Conservation (phyloP, 345 rosid species). For the Physaria fendleri region DNA sequence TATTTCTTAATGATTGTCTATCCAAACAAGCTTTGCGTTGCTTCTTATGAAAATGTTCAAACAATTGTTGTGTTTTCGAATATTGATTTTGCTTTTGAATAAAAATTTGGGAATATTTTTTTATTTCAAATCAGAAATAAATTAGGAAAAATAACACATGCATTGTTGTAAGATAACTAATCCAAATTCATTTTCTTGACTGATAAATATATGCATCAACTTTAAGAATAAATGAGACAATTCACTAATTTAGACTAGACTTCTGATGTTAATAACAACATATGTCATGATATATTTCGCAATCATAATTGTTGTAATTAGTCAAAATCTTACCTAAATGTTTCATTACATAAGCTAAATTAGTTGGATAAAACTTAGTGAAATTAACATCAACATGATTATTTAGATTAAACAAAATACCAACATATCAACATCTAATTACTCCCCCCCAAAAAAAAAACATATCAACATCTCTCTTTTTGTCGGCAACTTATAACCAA, state of each 20-base stretch:
- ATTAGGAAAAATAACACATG: too few relatives aligned
- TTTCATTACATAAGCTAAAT: neutral
- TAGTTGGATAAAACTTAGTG: neutral
- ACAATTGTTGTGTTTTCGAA: neutral
- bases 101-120: too few relatives aligned
- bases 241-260: neutral
- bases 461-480: neutral
- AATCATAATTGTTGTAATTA: neutral
- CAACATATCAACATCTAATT: slow-evolving; percentile 3
- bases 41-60: neutral
- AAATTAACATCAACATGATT: neutral
- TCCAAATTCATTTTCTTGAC: slow-evolving; percentile 1
- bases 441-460: neutral
- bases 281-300: neutral
- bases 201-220: slow-evolving; percentile 3
- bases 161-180: too few relatives aligned
- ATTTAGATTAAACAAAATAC: neutral
- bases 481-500: neutral
- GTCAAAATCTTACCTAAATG: neutral
- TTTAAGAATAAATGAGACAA: slow-evolving; percentile 1
- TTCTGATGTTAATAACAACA: slow-evolving; percentile 1
- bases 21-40: neutral
- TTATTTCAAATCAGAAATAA: neutral
- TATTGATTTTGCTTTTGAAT: neutral
- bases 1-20: neutral